Conservation (phyloP, 345 rosid genomes). For the Eucalyptus rudis region DNA sequence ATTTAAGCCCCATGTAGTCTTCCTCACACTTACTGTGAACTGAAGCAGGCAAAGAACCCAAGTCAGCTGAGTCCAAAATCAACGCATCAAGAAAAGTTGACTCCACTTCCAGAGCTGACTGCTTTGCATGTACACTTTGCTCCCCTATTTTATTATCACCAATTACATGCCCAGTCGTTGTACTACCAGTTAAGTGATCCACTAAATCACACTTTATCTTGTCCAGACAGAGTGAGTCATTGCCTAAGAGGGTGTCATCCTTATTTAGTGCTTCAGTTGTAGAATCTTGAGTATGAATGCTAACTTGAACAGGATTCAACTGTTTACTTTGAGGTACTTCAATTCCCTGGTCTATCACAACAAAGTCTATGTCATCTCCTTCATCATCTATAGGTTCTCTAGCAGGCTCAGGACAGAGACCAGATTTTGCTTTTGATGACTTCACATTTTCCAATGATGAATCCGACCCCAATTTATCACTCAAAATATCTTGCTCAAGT, state of each 20-base stretch:
- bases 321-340: slow-evolving; percentile 27
- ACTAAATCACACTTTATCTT: neutral
- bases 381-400: slow-evolving; percentile 9
- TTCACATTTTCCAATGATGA: neutral
- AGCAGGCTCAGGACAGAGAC: neutral
- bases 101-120: slow-evolving; percentile 12
- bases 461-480: slow-evolving; percentile 9
- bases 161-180: neutral
- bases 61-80: slow-evolving; percentile 16
- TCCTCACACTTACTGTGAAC: slow-evolving; percentile 12
- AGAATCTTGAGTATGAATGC: slow-evolving; percentile 6
- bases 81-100: slow-evolving; percentile 11
- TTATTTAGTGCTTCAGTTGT: slow-evolving; percentile 34
- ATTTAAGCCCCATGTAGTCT: slow-evolving; percentile 17
- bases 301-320: slow-evolving; percentile 4
- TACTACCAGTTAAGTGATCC: neutral
- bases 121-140: neutral
- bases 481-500: slow-evolving; percentile 31
- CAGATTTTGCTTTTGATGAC: slow-evolving; percentile 6
- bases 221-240: slow-evolving; percentile 8
- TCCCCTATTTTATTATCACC: slow-evolving; percentile 15
- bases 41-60: slow-evolving; percentile 8
- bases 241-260: slow-evolving; percentile 39
- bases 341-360: slow-evolving; percentile 27
- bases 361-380: slow-evolving; percentile 15